Evolutionary conservation across 257 asterid genomes (phyloP).

Genomic region (Prunella vulgaris): DNA sequence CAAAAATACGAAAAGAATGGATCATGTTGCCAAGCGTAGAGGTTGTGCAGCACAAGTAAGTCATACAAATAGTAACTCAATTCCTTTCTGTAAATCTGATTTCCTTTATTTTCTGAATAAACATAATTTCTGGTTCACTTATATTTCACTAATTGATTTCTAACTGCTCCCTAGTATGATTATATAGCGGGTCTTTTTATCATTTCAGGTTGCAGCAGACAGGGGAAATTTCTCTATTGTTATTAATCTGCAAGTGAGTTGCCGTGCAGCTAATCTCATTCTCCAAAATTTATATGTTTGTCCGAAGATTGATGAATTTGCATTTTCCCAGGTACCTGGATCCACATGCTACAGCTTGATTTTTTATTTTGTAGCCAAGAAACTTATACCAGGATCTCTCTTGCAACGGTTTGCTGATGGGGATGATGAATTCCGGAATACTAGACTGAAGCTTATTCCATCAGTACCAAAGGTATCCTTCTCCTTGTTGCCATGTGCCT

Average conservation of each 20-base stretch:
- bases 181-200: background rate
- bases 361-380: slow-evolving; percentile 68
- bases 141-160: slow-evolving; percentile 10
- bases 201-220: slow-evolving; percentile 78
- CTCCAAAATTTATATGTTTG: slow-evolving; percentile 13
- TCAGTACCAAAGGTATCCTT: slow-evolving; percentile 83
- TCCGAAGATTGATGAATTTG: slow-evolving; percentile 5
- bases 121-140: background rate
- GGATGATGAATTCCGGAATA: slow-evolving; percentile 92
- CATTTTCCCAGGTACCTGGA: slow-evolving; percentile 68
- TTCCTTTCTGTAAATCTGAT: background rate
- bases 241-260: slow-evolving; percentile 85
- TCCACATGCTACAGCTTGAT: slow-evolving; percentile 94
- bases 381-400: slow-evolving; percentile 67
- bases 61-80: background rate
- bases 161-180: slow-evolving; percentile 43
- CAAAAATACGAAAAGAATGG: slow-evolving; percentile 81
- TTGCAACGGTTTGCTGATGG: slow-evolving; percentile 88
- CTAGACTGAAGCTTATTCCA: slow-evolving; percentile 94
- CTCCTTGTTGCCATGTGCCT: slow-evolving; percentile 2
- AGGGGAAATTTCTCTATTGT: slow-evolving; percentile 75
- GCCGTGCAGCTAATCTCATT: slow-evolving; percentile 15
- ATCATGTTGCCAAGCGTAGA: slow-evolving; percentile 75
- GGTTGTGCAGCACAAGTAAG: slow-evolving; percentile 97
- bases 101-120: background rate